Evolutionary conservation across 108 stramenopile species (phyloP).

Genomic region (Mayamaea pseudoterrestris): DNA sequence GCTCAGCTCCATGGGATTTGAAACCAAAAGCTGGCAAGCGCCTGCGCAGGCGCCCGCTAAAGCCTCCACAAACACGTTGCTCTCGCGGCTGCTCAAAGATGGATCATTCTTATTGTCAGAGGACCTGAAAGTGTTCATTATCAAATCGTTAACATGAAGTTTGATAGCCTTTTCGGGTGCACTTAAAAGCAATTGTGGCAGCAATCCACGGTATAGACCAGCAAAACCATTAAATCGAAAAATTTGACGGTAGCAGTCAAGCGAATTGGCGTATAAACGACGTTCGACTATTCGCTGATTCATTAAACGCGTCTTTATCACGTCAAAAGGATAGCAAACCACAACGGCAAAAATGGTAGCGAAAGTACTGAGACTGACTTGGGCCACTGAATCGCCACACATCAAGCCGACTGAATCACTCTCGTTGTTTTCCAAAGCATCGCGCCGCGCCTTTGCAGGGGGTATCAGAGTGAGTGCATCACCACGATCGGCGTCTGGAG

Average conservation of each 20-base stretch:
- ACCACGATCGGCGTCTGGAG: slow-evolving; percentile 24
- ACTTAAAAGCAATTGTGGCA: slow-evolving; percentile 33
- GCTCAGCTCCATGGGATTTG: slow-evolving; percentile 61
- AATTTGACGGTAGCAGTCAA: slow-evolving; percentile 29
- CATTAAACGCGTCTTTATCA: slow-evolving; percentile 50
- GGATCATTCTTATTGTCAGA: slow-evolving; percentile 1
- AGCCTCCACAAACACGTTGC: slow-evolving; percentile 17
- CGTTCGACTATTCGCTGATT: slow-evolving; percentile 17
- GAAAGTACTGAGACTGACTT: slow-evolving; percentile 8
- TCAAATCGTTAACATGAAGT: slow-evolving; percentile 35
- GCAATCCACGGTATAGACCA: slow-evolving; percentile 38
- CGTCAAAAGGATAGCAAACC: slow-evolving; percentile 30
- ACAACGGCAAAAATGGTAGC: slow-evolving; percentile 24
- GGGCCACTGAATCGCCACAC: background rate
- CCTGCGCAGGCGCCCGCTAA: slow-evolving; percentile 48
- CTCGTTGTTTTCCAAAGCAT: background rate
- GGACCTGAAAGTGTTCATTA: slow-evolving; percentile 2
- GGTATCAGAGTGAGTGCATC: slow-evolving; percentile 42
- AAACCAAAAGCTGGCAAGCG: slow-evolving; percentile 45
- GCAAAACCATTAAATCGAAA: slow-evolving; percentile 17
- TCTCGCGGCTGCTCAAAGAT: background rate
- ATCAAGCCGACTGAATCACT: background rate
- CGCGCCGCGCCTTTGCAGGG: background rate
- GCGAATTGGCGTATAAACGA: slow-evolving; percentile 13
- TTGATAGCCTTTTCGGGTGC: slow-evolving; percentile 63